Conservation (phyloP, 2,329 filamentous ascomycete genomes). For the Fusarium beomiforme region DNA sequence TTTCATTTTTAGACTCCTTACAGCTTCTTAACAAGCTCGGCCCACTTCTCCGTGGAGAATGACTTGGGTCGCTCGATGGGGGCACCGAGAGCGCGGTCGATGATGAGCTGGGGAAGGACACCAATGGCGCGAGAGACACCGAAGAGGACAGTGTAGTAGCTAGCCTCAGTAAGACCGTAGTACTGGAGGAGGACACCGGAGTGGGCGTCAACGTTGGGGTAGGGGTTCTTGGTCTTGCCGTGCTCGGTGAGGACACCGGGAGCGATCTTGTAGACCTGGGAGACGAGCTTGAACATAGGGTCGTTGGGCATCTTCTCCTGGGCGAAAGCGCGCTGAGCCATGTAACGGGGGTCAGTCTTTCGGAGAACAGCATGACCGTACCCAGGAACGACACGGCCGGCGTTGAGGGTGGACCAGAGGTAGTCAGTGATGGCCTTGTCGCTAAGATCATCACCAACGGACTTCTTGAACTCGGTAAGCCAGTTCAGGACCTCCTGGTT, state of each 20-base stretch:
- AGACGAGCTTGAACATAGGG: constrained; percentile 99
- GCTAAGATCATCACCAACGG: constrained; percentile 91
- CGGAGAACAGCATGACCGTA: constrained; percentile 99
- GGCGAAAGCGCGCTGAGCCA: constrained; percentile 96
- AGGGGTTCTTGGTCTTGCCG: constrained; percentile 99
- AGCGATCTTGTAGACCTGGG: constrained; percentile 99
- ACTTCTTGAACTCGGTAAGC: constrained; percentile 99
- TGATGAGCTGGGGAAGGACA: constrained; percentile 99
- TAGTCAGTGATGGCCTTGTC: constrained; percentile 98
- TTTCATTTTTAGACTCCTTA: constrained; percentile 60
- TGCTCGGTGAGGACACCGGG: constrained; percentile 98
- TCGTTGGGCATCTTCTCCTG: constrained; percentile 92
- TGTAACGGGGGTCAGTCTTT: constrained; percentile 99
- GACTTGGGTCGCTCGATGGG: constrained; percentile 99
- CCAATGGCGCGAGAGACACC: constrained; percentile 98
- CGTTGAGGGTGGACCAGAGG: constrained; percentile 97
- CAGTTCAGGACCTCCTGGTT: constrained; percentile 99
- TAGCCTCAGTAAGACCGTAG: constrained; percentile 98
- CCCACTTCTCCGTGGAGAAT: constrained; percentile 97
- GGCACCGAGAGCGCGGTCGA: constrained; percentile 95
- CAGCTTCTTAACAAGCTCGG: constrained; percentile 92
- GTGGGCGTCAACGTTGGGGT: constrained; percentile 98
- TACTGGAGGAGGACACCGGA: constrained; percentile 99
- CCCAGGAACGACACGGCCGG: constrained; percentile 94
- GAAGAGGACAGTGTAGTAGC: constrained; percentile 99